These are phyloP conservation scores for Malassezia cuniculi DNA, from an alignment of 1,284 basidiomycete species.

Conservation along the genomic window DNA sequence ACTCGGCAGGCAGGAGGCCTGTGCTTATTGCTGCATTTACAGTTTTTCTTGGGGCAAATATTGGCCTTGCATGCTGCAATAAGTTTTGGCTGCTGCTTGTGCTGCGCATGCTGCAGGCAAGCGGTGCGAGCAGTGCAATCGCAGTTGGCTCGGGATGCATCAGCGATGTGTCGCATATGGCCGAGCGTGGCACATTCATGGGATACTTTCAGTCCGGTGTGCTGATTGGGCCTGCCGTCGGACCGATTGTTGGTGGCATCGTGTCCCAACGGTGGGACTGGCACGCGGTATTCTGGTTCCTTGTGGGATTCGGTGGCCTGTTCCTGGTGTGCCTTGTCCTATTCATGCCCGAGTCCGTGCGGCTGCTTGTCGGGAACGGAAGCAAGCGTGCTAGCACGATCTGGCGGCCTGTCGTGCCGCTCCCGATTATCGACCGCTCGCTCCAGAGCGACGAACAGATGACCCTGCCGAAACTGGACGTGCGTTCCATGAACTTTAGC, in stretches of 20 bases:
- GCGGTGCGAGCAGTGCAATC: slow-evolving; percentile 17
- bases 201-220: slow-evolving; percentile 16
- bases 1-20: slow-evolving; percentile 52
- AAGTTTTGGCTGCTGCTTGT: slow-evolving; percentile 55
- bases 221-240: slow-evolving; percentile 13
- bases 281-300: slow-evolving; percentile 61
- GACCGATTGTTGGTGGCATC: slow-evolving; percentile 16
- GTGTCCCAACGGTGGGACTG: slow-evolving; percentile 16
- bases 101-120: slow-evolving; percentile 47
- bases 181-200: slow-evolving; percentile 20
- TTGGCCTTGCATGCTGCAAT: slow-evolving; percentile 54
- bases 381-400: slow-evolving; percentile 13
- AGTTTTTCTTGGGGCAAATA: slow-evolving; percentile 47
- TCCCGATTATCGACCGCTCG: no score
- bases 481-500: slow-evolving; percentile 19
- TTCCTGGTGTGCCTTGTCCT: slow-evolving; percentile 52
- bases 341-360: slow-evolving; percentile 56
- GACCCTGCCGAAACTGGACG: slow-evolving; percentile 15
- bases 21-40: slow-evolving; percentile 52
- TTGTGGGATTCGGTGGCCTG: slow-evolving; percentile 54
- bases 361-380: slow-evolving; percentile 46
- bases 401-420: slow-evolving; percentile 12
- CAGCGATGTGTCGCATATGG: slow-evolving; percentile 16
- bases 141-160: slow-evolving; percentile 20
- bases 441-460: no score